Conservation (phyloP, 1,284 basidiomycete genomes). For the Ceratobasidium sp. region DNA sequence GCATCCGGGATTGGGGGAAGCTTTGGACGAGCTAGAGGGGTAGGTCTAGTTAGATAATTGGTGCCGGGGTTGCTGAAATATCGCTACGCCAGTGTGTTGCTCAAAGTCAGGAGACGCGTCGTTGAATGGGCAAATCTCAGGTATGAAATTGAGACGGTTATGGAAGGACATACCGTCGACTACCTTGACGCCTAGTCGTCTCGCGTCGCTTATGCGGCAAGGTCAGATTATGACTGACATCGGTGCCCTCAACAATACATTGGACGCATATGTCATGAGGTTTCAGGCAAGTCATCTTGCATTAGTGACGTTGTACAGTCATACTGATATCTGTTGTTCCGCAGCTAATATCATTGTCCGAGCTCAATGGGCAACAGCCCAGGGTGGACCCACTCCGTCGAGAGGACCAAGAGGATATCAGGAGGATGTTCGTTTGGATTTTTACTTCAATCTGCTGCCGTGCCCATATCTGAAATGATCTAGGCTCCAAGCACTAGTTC, state of each 20-base stretch:
- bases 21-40: conserved; percentile 17
- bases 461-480: background rate
- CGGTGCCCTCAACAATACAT: conserved; percentile 11
- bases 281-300: conserved; percentile 2
- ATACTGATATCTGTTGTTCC: background rate
- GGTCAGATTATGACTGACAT: conserved; percentile 1
- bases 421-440: conserved; percentile 21
- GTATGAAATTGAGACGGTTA: background rate
- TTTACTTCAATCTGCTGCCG: no score
- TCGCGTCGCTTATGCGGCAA: conserved; percentile 20
- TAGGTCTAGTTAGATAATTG: conserved; percentile 2
- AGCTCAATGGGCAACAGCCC: conserved; percentile 18
- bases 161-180: background rate
- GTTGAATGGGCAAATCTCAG: conserved; percentile 8
- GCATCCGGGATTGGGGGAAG: conserved; percentile 1
- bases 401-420: conserved; percentile 18
- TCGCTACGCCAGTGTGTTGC: conserved; percentile 2
- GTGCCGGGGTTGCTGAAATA: background rate
- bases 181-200: background rate
- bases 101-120: background rate
- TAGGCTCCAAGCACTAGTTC: conserved; percentile 23
- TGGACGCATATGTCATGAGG: background rate
- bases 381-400: conserved; percentile 7
- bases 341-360: conserved; percentile 12
- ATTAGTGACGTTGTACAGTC: background rate